Base-by-base conservation (phyloP, 73 alveolate species). In the Blepharisma japonicum region DNA sequence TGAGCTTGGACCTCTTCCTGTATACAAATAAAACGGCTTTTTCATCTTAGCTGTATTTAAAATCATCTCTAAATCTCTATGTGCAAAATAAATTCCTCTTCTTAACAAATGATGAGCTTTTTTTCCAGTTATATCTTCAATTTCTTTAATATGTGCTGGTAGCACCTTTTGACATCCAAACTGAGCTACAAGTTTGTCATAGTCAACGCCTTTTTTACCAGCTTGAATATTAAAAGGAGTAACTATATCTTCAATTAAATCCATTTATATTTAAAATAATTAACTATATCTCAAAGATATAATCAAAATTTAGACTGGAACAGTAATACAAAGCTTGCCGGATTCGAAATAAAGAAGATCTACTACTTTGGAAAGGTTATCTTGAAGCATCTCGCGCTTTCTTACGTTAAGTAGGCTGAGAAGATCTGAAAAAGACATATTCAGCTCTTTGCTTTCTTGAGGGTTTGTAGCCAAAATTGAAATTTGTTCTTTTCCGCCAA, bases 1-100 rank as follows among this genome's bases (percentile, higher is more conserved):
- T 32, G 98, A 86, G 45, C 99, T 88, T 23, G 99, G 99, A 7
- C 99, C 98, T 79, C 97, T 84, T 4, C 99, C 99, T 0, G 99
- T 97, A 91, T 97, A 97, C 79, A 97, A 77, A 90, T 88, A 97
- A 88, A 97, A 96, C n/a, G 94, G 93, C 78, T 90, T 91, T 0
- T 98, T 77, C 92, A 83, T 84, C 91, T 98, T 83, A 90, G 92
- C 48, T 94, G n/a, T 66, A 11, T 66, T 87, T 79, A 93, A 92
- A 56, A 94, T 86, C 47, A 81, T 68, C 68, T 92, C 96, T 46
- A 97, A 78, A 61, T 96, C 99, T 89, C 99, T 79, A 88, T 97
- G 99, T 25, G 99, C 88, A 92, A 97, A 97, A 96, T 94, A 97
- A 39, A 97, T 87, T 38, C 98, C 99, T 82, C 99, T 87, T 77